Base-by-base conservation (phyloP, 1,139 yeast species). In the Suhomyces bribrorum region DNA sequence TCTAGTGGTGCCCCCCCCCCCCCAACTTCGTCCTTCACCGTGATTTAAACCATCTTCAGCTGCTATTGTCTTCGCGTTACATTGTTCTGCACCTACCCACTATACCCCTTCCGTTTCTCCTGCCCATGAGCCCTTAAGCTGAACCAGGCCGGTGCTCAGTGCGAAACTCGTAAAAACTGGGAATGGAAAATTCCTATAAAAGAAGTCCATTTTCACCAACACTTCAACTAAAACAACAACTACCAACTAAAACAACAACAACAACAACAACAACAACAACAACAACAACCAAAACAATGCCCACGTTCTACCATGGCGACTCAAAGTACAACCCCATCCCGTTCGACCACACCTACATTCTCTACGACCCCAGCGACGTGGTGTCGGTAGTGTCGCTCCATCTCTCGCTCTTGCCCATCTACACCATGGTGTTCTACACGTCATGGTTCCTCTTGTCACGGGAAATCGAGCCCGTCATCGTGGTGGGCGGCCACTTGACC, bases 401-500 rank as follows among this genome's bases (percentile, higher is more conserved):
- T 37, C 74, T 86, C 40, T 84, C 97, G 13, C 70, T 92, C 26
- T 67, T 84, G n/a, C 98, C 98, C 1, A 85, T 90, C 36, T 78
- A 83, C 33, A 70, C 88, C 26, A 74, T 90, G 65, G 80, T 87
- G 17, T 86, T 86, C 52, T 85, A 90, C 55, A 77, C 88, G 20
- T 79, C 96, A 8, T 85, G 95, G 87, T 85, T 89, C 52, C 67
- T 89, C 30, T 64, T 83, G 9, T 77, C 95, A 0, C 67, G 97
- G 38, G 97, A 92, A 55, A 74, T 87, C 23, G 96, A 90, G 57
- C 87, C 96, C 0, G 82, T 88, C 15, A 66, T 88, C 36, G 75
- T 87, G 51, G 92, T 92, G 0, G 86, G 77, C 1, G 98, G 98
- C 4, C 98, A 92, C 54, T 78, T 90, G 14, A 67, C 74, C 8